Evolutionary conservation across 441 rosid species (phyloP), one percentile per base, ranked within the genome.

Genomic region (Melianthus villosus): DNA sequence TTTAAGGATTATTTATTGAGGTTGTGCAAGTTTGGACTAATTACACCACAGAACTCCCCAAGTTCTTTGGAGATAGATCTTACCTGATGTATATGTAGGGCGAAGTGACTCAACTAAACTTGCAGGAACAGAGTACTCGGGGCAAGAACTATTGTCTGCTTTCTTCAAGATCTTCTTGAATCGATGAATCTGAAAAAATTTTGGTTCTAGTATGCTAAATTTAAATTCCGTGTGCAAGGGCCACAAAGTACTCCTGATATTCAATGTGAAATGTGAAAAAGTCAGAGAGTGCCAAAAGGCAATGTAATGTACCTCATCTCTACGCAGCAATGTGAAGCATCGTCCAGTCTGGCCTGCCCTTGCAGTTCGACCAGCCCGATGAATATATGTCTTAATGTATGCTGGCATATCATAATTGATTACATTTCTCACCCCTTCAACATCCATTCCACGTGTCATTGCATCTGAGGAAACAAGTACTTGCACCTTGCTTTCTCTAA

Each of bases 381-480:
- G 96, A 46, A 84, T 71, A 57, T 79, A 82, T 22, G 93, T 84
- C 69, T 79, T 89, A 35, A 79, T 58, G 57, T 59, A 73, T 1
- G 72, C 45, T 43, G 98, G 94, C 79, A 71, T 75, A 48, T 89
- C 94, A 54, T 84, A 84, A 46, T 89, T 89, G 33, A 82, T 57
- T 16, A 82, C 93, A 68, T 77, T 79, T 59, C 71, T 68, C 61
- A 89, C 94, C 42, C 89, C 93, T 64, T 79, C 80, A 44, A 82
- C 93, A 56, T 89, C 96, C 86, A 79, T 84, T 51, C 98, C 98
- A 53, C 93, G 93, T 28, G 94, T 75, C 80, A 89, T 67, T 12
- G 93, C 91, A 72, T 89, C 98, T 11, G 94, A 79, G 40, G 93
- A 75, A 58, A 84, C 93, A 59, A 81, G 96, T 48, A 89, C 89